Evolutionary conservation across 768 basidiomycete genomes (phyloP).

Genomic region (Holtermanniella nyarrowii): DNA sequence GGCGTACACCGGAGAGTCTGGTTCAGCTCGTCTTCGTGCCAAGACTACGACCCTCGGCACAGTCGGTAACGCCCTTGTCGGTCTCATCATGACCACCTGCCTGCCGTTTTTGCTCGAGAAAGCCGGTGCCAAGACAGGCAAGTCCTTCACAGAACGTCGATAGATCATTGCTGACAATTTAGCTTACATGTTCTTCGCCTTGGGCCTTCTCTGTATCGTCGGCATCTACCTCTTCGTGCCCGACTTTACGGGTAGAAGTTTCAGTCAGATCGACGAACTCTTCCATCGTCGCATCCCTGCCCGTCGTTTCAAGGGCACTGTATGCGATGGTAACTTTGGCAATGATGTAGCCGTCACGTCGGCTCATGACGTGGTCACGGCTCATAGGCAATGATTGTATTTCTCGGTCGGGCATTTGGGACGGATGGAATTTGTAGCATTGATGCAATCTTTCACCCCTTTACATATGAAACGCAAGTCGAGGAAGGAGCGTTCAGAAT

Average conservation of each 20-base stretch:
- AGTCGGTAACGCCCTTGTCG: slow-evolving; percentile 12
- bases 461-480: too few relatives aligned
- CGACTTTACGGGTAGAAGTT: slow-evolving; percentile 8
- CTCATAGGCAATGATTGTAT: too few relatives aligned
- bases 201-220: slow-evolving; percentile 8
- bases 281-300: background rate
- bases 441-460: too few relatives aligned
- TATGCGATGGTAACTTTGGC: background rate
- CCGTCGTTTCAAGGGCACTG: background rate
- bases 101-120: slow-evolving; percentile 13
- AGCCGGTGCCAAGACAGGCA: slow-evolving; percentile 9
- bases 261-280: background rate
- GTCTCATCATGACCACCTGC: slow-evolving; percentile 10
- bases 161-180: background rate
- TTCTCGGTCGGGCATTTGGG: too few relatives aligned
- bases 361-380: too few relatives aligned
- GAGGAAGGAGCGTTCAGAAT: too few relatives aligned
- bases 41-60: slow-evolving; percentile 15
- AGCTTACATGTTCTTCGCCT: slow-evolving; percentile 12
- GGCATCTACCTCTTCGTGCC: slow-evolving; percentile 14
- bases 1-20: slow-evolving; percentile 13
- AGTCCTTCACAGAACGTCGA: background rate
- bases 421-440: too few relatives aligned
- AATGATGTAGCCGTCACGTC: too few relatives aligned
- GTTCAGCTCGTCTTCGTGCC: slow-evolving; percentile 9